Conservation (phyloP, 805 yeast species). For the Candida sonorensis region DNA sequence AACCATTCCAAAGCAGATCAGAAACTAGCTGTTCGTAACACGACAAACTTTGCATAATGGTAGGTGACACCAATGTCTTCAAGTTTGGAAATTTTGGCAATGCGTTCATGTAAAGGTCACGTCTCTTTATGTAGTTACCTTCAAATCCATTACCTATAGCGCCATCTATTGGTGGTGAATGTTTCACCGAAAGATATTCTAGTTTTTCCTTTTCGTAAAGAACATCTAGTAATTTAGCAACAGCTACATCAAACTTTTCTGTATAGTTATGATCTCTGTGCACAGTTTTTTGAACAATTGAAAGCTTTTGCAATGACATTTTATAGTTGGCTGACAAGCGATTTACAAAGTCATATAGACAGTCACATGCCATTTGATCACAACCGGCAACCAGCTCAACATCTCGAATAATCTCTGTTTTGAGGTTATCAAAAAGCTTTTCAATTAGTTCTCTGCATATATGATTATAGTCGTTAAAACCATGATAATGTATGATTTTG, state of each 20-base stretch:
- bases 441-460: slow-evolving; percentile 25
- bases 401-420: slow-evolving; percentile 26
- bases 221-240: slow-evolving; percentile 34
- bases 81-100: slow-evolving; percentile 40
- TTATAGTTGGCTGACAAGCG: slow-evolving; percentile 17
- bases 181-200: slow-evolving; percentile 43
- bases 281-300: slow-evolving; percentile 28
- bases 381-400: slow-evolving; percentile 53
- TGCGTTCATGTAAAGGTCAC: slow-evolving; percentile 39
- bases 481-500: slow-evolving; percentile 40
- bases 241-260: slow-evolving; percentile 48
- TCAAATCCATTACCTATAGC: slow-evolving; percentile 59
- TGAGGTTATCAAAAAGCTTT: slow-evolving; percentile 24
- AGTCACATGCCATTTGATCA: slow-evolving; percentile 37
- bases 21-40: slow-evolving; percentile 69
- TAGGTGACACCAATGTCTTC: slow-evolving; percentile 47
- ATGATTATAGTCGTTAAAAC: slow-evolving; percentile 33
- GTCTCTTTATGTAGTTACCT: slow-evolving; percentile 62
- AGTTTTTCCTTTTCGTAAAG: slow-evolving; percentile 30
- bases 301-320: slow-evolving; percentile 29
- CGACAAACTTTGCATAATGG: slow-evolving; percentile 50
- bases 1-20: slow-evolving; percentile 72
- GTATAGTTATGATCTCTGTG: slow-evolving; percentile 38
- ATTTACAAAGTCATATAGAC: slow-evolving; percentile 37
- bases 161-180: slow-evolving; percentile 53